Evolutionary conservation across 495 filamentous ascomycete species (phyloP), one percentile per base, ranked within the genome.

Genomic region (Cercophora sp.): DNA sequence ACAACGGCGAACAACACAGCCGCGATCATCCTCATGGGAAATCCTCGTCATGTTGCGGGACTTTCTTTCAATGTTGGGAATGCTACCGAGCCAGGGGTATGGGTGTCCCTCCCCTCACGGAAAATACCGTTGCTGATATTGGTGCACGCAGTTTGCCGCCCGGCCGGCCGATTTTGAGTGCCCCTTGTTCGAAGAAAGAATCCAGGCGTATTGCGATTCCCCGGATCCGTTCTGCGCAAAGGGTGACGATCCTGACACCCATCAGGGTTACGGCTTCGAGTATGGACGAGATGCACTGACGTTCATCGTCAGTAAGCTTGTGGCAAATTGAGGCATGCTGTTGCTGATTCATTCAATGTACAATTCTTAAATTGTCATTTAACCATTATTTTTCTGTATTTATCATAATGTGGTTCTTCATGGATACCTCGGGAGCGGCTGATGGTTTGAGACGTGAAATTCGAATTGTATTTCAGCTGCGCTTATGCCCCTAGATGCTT

Each of bases 191-290:
- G 74, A 76, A 15, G 57, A 55, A 40, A 75, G 74, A 51, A 78
- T 83, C 23, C 64, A 80, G 57, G 74, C 76, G 0, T 84, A 83
- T 64, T 84, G 82, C 59, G 81, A 84, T 56, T 62, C 75, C 8
- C 57, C 73, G 1, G 82, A 85, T 61, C 81, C 80, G 5, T 83
- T 81, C 59, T 85, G 81, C 66, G 79, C 77, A 52, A 81, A 79
- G 36, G 81, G 82, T 22, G 79, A 67, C 48, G 65, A 79, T 49
- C 66, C 67, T 0, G 70, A 67, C 13, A 76, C 74, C 1, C 82
- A 85, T 55, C 72, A 82, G 59, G 77, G 78, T 0, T 85, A 85
- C 48, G 80, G 77, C 5, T 61, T 59, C 15, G 72, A 77, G 48
- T 83, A 83, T 52, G 80, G 80, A 9, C 56, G 66, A 16, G 66